Evolutionary conservation across 495 filamentous ascomycete species (phyloP), one percentile per base, ranked within the genome.

Genomic region (Xylaria sp.): DNA sequence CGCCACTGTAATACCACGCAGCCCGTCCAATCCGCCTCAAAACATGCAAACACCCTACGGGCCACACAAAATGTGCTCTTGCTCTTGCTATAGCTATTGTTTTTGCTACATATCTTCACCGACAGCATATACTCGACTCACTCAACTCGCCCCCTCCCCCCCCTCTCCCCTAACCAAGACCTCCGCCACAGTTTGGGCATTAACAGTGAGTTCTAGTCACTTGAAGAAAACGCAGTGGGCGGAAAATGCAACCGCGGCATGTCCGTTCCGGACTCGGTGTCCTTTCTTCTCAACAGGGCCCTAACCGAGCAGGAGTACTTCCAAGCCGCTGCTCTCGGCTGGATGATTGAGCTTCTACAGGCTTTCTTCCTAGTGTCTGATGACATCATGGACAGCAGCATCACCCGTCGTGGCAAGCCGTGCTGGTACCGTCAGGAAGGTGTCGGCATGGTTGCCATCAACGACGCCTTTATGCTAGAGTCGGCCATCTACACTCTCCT

Each of bases 171-270:
- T 41, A 17, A 55, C n/a, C n/a, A n/a, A 8, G 15, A n/a, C 17
- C 33, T 24, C 3, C 40, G 21, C 40, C 26, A 8, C 52, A 11
- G 14, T 5, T 17, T 43, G 73, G 73, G 73, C 68, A 43, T 69
- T 78, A 61, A 75, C 48, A 50, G 57, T 74, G 53, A 74, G 53
- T 59, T 66, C 21, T 78, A 97, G 94, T 88, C 85, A 61, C 87
- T 98, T 72, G 85, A 92, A 73, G 87, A 90, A 86, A 99, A 99
- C 81, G 88, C 92, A 19, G 83, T 95, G 61, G 97, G 97, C 76
- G 96, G 96, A 76, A 99, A 99, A 88, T 95, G 93, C 85, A 99
- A 98, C 85, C 93, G 96, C 74, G 96, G 97, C 82, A 96, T 99
- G 89, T 98, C 96, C 63, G 94, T 98, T 61, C 92, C 95, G 69